Evolutionary conservation across 2,329 filamentous ascomycete genomes (phyloP).

Genomic region (Monosporascus sp.): DNA sequence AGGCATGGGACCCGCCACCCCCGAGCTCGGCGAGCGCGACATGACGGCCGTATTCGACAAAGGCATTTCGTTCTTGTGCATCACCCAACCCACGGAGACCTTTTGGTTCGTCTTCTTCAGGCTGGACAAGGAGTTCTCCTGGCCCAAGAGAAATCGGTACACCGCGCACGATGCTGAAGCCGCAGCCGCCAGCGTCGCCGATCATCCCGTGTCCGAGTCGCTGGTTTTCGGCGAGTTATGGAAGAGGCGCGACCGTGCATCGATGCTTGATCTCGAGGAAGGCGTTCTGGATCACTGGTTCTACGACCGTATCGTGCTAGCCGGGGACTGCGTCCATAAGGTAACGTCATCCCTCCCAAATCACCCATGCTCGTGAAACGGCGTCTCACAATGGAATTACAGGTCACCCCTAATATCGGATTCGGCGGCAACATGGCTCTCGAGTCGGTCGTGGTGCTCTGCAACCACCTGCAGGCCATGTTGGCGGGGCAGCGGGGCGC

Average conservation of each 20-base stretch:
- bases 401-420: constrained; percentile 26
- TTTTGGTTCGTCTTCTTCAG: constrained; percentile 19
- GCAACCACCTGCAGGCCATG: constrained; percentile 18
- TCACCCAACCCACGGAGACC: constrained; percentile 12
- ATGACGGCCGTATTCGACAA: constrained; percentile 5
- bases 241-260: constrained; percentile 11
- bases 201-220: constrained; percentile 15
- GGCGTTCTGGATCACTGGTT: constrained; percentile 28
- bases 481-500: not conserved
- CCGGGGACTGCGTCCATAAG: constrained; percentile 34
- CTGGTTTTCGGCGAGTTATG: constrained; percentile 26
- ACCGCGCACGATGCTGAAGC: constrained; percentile 22
- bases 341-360: constrained; percentile 8
- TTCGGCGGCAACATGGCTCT: constrained; percentile 33
- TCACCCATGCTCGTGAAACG: not conserved
- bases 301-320: constrained; percentile 27
- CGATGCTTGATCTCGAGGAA: constrained; percentile 28
- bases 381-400: not conserved
- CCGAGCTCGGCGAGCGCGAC: constrained; percentile 6
- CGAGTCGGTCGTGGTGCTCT: constrained; percentile 26
- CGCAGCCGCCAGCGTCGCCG: constrained; percentile 15
- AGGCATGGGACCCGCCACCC: constrained; percentile 18
- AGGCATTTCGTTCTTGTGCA: constrained; percentile 11
- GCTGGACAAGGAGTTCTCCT: constrained; percentile 16
- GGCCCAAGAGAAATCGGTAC: constrained; percentile 17